A percentile compares a stretch with the other conserved stretches of the same genome.
These are phyloP conservation scores for Meredithiella fracta DNA, from an alignment of 2,329 filamentous ascomycete genomes.

Conservation along the genomic window DNA sequence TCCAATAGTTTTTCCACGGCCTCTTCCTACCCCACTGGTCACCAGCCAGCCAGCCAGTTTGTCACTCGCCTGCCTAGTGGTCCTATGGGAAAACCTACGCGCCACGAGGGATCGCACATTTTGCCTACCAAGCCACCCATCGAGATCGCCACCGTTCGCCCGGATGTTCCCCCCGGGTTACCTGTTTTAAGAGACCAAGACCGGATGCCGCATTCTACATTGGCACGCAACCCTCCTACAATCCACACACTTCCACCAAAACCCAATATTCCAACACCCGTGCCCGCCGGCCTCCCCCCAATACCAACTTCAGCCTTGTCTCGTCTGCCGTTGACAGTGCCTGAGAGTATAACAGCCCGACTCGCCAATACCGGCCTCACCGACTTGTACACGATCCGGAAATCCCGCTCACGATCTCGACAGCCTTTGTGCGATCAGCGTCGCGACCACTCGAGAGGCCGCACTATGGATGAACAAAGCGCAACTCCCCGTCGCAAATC, in stretches of 20 bases:
- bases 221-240: neutral
- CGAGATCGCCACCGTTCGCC: neutral
- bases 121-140: neutral
- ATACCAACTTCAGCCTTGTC: neutral
- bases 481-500: neutral
- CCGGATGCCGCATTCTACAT: too few species aligned
- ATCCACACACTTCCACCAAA: neutral
- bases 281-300: neutral
- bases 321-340: neutral
- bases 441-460: neutral
- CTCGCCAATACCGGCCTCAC: neutral
- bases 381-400: neutral
- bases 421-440: neutral
- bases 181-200: too few species aligned
- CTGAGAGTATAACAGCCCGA: neutral
- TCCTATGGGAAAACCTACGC: slow-evolving; percentile 1
- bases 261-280: neutral
- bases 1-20: neutral
- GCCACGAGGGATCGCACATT: slow-evolving; percentile 1
- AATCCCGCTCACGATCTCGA: neutral
- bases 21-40: neutral
- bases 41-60: too few species aligned
- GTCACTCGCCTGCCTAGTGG: neutral
- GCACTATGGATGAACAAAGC: slow-evolving; percentile 1
- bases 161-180: too few species aligned